phyloP scores from a whole-genome alignment of 129 eudicot genomes.

The Centella asiatica region DNA sequence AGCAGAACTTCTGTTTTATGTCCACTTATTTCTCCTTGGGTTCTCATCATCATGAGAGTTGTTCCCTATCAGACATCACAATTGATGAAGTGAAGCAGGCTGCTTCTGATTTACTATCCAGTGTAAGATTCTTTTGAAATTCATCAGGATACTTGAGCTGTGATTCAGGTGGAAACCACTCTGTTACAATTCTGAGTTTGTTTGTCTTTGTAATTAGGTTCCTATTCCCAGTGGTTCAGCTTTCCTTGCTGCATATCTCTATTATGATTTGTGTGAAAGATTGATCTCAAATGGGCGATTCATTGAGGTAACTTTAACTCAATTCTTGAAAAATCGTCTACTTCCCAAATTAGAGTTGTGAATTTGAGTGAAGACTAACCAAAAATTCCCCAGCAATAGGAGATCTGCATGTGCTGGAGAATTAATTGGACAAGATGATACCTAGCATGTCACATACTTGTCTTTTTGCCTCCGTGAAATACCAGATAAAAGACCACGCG shows the following conservation, averaged over 20 bases:
- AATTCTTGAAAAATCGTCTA: neutral
- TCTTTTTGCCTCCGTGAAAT: neutral
- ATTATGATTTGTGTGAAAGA: constrained; percentile 58
- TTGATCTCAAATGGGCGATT: constrained; percentile 47
- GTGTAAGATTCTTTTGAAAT: constrained; percentile 34
- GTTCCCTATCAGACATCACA: constrained; percentile 22
- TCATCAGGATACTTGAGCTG: constrained; percentile 6
- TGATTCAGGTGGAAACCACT: constrained; percentile 7
- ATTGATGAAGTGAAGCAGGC: constrained; percentile 42
- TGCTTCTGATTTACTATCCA: constrained; percentile 58
- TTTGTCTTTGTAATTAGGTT: constrained; percentile 35
- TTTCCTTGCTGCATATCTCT: constrained; percentile 64
- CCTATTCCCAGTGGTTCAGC: constrained; percentile 41
- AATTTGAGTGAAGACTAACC: too few species aligned
- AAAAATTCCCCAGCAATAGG: neutral
- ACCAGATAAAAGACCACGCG: neutral
- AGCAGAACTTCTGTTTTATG: constrained; percentile 36
- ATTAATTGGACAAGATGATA: neutral
- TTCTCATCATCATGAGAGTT: constrained; percentile 23
- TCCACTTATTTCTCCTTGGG: constrained; percentile 30
- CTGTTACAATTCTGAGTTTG: constrained; percentile 3
- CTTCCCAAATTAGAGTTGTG: neutral
- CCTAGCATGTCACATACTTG: neutral
- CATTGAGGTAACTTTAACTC: constrained; percentile 51
- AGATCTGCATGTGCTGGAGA: neutral